Base-by-base conservation (phyloP, 805 yeast genomes). In the Hanseniaspora hatyaiensis region DNA sequence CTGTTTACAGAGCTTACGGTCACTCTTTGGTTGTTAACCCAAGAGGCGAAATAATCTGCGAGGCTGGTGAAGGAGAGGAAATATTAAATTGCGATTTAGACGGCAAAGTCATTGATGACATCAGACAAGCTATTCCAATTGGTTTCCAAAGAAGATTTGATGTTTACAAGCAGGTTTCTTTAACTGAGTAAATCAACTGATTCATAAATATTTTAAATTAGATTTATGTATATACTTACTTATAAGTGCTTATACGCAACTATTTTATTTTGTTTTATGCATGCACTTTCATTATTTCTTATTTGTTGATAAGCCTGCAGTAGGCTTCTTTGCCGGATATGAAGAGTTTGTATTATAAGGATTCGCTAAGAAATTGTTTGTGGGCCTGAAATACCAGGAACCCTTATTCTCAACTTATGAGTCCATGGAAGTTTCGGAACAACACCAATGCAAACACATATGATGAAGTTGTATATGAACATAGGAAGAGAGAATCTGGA, bases 361-460 rank as follows among this genome's bases (percentile, higher is more conserved):
- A n/a, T n/a, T n/a, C n/a, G n/a, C n/a, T 52, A 63, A 34, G 60
- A 59, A 47, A 63, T 63, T 47, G 63, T 65, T 15, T 64, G 64
- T 22, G 60, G 65, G 8, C 63, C 63, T 5, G 74, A 69, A 40
- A 72, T 59, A 48, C 68, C 69, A 15, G 78, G 77, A 47, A 73
- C 71, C 36, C 71, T 67, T 33, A 82, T 81, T 69, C 94, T 77
- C 56, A 82, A 71, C 61, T 89, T 73, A 64, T 82, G 92, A 48
- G 86, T 72, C 44, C 76, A 70, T 23, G 97, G 95, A 56, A 89
- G 72, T 62, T 89, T 89, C 46, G 98, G 97, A 38, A 89, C 74
- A 30, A 89, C 95, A 24, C 87, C 95, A 53, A 87, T 70, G 46
- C 88, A 69, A 59, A 96, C 84, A 43, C 89, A 80, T 38, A 81